Base-by-base conservation (phyloP, 306 rosid genomes). In the Sesbania bispinosa region DNA sequence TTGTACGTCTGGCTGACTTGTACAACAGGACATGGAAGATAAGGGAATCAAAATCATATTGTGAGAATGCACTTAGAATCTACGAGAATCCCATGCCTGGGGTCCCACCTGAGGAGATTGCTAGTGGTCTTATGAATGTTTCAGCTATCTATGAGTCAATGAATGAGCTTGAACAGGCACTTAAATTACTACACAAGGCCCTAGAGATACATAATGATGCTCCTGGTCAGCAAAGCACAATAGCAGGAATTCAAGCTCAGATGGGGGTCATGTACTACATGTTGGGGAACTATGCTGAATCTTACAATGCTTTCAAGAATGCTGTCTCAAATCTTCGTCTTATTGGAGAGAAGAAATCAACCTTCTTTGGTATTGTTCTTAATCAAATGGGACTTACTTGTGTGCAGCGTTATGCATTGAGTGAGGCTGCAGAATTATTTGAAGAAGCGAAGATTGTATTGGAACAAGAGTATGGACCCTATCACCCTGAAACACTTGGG, bases 161-260 rank as follows among this genome's bases (percentile, higher is more conserved):
- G 92, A 83, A 89, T 75, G 96, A 92, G 78, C 81, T 85, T 61
- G 92, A 88, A 77, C 84, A 79, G 67, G 97, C 99, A 30, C 80
- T 95, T 62, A 74, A 85, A 65, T 80, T 95, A 71, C 78, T 95
- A 2, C 83, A 77, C 43, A 91, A 80, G 83, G 96, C 97, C 14
- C 61, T 89, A 32, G 78, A 53, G 70, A 89, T 89, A 79, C 80
- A 88, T 43, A 85, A 76, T 16, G 84, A 84, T 55, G 89, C 88
- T 38, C 92, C 97, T 7, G 89, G 99, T 32, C 97, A 92, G 69
- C 91, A 88, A 41, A 88, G 77, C 80, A 86, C 93, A 32, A 73
- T 95, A 30, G 96, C 96, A 15, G 96, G 99, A 62, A 88, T 95
- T 67, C 96, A 95, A 81, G 99, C 99, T 52, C 99, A 95, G 83